A percentile compares a stretch with the other conserved stretches of the same genome.
These are phyloP conservation scores for Talaromyces sp. DNA, from an alignment of 2,329 filamentous ascomycete genomes.

Conservation along the genomic window DNA sequence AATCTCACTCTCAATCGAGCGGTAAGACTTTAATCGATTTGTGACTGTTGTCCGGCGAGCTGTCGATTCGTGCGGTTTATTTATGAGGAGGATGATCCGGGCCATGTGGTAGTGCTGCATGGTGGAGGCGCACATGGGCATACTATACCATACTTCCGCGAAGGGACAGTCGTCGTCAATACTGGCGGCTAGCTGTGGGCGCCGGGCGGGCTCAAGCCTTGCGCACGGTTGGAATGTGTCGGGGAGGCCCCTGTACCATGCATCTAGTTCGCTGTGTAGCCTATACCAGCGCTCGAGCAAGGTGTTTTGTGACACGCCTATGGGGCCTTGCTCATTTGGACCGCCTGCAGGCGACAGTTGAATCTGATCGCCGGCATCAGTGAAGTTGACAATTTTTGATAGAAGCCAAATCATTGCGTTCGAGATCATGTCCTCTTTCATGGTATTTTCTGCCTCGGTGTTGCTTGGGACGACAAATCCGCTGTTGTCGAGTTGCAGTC, in stretches of 20 bases:
- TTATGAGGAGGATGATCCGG: slow-evolving; percentile 41
- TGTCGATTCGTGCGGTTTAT: slow-evolving; percentile 43
- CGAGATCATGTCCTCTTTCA: slow-evolving; percentile 61
- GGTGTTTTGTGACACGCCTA: slow-evolving; percentile 38
- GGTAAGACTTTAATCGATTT: slow-evolving; percentile 55
- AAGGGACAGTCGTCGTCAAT: slow-evolving; percentile 39
- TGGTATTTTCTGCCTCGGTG: slow-evolving; percentile 41
- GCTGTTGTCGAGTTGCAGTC: slow-evolving; percentile 54
- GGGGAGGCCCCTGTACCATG: slow-evolving; percentile 58
- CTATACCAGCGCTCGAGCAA: slow-evolving; percentile 49
- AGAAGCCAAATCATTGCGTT: slow-evolving; percentile 65
- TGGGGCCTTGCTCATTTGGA: slow-evolving; percentile 27
- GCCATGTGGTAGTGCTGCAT: slow-evolving; percentile 50
- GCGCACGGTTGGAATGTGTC: slow-evolving; percentile 58
- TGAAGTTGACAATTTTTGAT: slow-evolving; percentile 63
- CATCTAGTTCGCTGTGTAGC: slow-evolving; percentile 55
- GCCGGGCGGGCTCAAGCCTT: slow-evolving; percentile 40
- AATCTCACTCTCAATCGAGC: slow-evolving; percentile 55
- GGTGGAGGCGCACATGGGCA: slow-evolving; percentile 62
- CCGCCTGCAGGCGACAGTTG: slow-evolving; percentile 26
- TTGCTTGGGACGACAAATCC: slow-evolving; percentile 49
- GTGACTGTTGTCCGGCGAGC: slow-evolving; percentile 51
- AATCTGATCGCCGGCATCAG: slow-evolving; percentile 55
- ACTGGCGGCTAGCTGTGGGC: slow-evolving; percentile 22
- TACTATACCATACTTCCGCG: slow-evolving; percentile 61